Percentiles rank a stretch among this genome's conserved stretches.
Conservation (phyloP, 148 eudicot species). For the Rhododendron mucronatum region DNA sequence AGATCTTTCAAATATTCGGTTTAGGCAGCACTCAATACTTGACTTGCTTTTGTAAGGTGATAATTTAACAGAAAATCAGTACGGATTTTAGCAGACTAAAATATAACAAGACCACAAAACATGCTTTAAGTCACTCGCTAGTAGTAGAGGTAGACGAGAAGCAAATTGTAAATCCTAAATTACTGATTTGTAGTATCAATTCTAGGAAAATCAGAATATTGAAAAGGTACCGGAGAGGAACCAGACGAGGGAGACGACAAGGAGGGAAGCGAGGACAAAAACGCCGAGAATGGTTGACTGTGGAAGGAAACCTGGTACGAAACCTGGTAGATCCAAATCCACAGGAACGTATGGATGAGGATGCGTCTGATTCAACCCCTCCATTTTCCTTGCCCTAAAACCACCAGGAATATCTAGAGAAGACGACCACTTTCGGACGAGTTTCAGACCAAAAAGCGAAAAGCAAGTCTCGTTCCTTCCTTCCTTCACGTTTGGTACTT, state of each 20-base stretch:
- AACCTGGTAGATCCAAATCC: slow-evolving; percentile 68
- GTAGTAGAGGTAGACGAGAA: neutral
- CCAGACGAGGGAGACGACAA: slow-evolving; percentile 55
- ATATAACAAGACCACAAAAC: neutral
- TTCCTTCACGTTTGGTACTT: neutral
- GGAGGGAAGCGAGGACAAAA: slow-evolving; percentile 41
- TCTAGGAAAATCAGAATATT: too few relatives aligned
- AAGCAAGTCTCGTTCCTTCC: neutral
- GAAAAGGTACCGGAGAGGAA: slow-evolving; percentile 49
- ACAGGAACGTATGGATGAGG: slow-evolving; percentile 65
- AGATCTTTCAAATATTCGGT: neutral
- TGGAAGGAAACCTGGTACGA: slow-evolving; percentile 49
- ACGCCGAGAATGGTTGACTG: slow-evolving; percentile 44
- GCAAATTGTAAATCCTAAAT: neutral
- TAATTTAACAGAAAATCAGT: neutral
- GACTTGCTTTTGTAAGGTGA: neutral
- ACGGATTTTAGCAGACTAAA: neutral
- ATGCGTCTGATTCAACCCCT: slow-evolving; percentile 1
- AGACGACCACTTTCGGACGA: neutral
- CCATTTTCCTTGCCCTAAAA: slow-evolving; percentile 1
- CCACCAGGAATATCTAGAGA: neutral
- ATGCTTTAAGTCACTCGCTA: neutral
- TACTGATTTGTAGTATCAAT: neutral
- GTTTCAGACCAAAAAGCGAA: neutral
- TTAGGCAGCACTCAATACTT: neutral